Base-by-base conservation (phyloP, 179 eudicot species). In the Dionaea muscipula region DNA sequence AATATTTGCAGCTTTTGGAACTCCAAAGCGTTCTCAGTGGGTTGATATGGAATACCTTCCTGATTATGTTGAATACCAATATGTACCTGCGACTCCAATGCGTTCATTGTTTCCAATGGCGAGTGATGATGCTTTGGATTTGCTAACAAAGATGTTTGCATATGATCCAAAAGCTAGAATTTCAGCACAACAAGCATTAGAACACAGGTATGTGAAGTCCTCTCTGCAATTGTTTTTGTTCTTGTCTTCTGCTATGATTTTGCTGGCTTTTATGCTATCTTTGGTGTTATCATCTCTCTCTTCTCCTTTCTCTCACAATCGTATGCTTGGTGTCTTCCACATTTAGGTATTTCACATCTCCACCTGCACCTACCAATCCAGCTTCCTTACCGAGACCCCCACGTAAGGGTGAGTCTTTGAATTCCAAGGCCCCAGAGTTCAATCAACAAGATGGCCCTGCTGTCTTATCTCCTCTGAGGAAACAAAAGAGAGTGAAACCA, bases 71-170 rank as follows among this genome's bases (percentile, higher is more conserved):
- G 98, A 91, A 63, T 91, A 86, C 64, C 94, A 86, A 54, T 65
- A 64, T 74, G 94, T 81, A 26, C 80, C 90, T 22, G 84, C 90
- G 53, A 86, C 86, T 75, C 69, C 88, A 40, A 61, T 86, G 36
- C 90, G 85, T 36, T 68, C 93, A 19, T 77, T 91, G 62, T 91
- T 91, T 68, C 98, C 98, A 21, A 78, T 82, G 95, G 95, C 95
- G n/a, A 82, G 94, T 68, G 95, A 86, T 72, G 98, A 91, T 84
- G 81, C 81, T 40, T 64, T 86, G 68, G 98, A 91, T 73, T 80
- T 91, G 60, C 59, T 90, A 67, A 76, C 94, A n/a, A 90, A 82
- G 81, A 90, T 90, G 97, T 90, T 90, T 50, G 65, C 67, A 24
- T 90, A 86, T 69, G 95, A 90, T 66, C 97, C 95, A 40, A 86